Evolutionary conservation across 805 yeast genomes (phyloP), one percentile per base, ranked within the genome.

Genomic region (Lachancea waltii): DNA sequence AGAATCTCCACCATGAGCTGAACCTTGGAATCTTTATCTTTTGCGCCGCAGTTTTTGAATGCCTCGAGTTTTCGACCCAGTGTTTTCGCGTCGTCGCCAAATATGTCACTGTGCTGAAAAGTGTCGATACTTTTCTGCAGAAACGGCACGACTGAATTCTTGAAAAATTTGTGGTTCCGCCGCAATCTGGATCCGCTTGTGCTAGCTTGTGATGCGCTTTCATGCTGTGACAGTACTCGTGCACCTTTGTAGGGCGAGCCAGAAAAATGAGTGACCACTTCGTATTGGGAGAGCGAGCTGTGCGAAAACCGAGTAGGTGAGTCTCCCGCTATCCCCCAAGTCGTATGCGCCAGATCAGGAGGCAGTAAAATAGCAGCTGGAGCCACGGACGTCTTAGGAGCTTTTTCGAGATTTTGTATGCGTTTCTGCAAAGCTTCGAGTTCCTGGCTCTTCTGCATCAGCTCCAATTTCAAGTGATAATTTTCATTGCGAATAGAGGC

Each of bases 391-490:
- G 7, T 32, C 27, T 32, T 25, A 6, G 9, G 9, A 5, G 17
- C 17, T 13, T 8, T 14, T 19, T 28, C 38, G 11, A 23, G 20
- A 8, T 17, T 16, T 11, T 36, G 27, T 13, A 36, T n/a, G 9
- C 18, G 21, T 26, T 24, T 14, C 14, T 18, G 20, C 7, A 36
- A 31, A 2, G 11, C 34, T 17, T 30, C 21, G 7, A 51, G 23
- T 24, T 51, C 51, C 13, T 46, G 44, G 13, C 49, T 45, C 21
- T 50, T 53, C 30, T 53, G 52, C 16, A 43, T 39, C 8, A 53
- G 42, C 9, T 46, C 50, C 33, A 53, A 30, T 21, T 45, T 44
- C 36, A 54, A 36, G 41, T 51, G 54, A 29, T 46, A 53, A 25
- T 48, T 50, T 28, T 52, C 56, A 28, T 54, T 50, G 28, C 43